A percentile compares a stretch with the other conserved stretches of the same genome.
Conservation (phyloP, 177 flowering plant species). For the Telopea speciosissima region DNA sequence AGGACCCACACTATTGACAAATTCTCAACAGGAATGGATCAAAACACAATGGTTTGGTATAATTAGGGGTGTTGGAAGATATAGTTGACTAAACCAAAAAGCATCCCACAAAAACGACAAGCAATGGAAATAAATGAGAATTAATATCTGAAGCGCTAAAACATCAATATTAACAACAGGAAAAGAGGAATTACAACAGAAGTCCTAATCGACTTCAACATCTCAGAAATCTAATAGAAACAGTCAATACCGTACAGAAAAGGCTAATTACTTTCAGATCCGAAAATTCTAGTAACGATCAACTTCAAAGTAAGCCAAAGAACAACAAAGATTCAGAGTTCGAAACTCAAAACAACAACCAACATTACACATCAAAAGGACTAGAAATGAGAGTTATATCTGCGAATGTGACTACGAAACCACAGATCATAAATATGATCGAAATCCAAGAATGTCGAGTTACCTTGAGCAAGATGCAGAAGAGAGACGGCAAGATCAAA, state of each 20-base stretch:
- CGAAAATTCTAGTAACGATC: background rate
- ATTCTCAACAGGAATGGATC: background rate
- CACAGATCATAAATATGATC: background rate
- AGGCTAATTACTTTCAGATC: background rate
- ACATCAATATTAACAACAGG: background rate
- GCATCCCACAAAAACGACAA: background rate
- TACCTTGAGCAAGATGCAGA: slow-evolving; percentile 2
- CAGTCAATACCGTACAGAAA: background rate
- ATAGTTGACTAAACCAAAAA: background rate
- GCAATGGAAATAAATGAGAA: background rate
- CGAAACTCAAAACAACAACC: background rate
- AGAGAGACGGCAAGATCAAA: background rate
- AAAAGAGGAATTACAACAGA: background rate
- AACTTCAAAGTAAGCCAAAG: background rate
- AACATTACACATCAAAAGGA: no score
- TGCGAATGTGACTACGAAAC: background rate
- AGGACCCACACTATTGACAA: no score
- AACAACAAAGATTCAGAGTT: background rate
- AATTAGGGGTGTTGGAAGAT: background rate
- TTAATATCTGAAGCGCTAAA: background rate
- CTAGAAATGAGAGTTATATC: no score
- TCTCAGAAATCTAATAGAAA: no score
- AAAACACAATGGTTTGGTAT: background rate
- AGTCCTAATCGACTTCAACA: no score
- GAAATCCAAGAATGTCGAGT: background rate